These are phyloP conservation scores for Phialemonium atrogriseum DNA, from an alignment of 2,329 filamentous ascomycete species.

Conservation along the genomic window DNA sequence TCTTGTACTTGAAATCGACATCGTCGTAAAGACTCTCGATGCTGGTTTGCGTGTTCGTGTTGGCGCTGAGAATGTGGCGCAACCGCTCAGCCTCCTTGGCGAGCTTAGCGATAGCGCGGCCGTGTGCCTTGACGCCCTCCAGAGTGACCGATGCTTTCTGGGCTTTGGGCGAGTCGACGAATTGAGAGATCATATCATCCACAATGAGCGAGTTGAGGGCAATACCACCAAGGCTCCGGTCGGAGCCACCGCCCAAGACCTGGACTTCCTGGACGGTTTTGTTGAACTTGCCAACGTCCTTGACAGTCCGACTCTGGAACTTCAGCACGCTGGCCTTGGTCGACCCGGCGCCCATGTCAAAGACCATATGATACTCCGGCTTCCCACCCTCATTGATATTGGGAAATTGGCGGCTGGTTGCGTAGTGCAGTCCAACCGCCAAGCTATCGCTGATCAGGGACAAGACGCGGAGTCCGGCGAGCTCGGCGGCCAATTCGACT, in stretches of 20 bases:
- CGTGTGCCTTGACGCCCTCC: conserved; percentile 62
- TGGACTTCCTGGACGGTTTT: conserved; percentile 96
- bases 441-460: conserved; percentile 81
- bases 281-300: conserved; percentile 88
- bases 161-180: conserved; percentile 61
- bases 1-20: conserved; percentile 86
- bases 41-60: conserved; percentile 68
- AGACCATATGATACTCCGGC: conserved; percentile 87
- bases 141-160: conserved; percentile 55
- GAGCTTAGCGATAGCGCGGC: conserved; percentile 81
- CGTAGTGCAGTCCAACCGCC: conserved; percentile 92
- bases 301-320: conserved; percentile 83
- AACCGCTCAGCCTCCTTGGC: conserved; percentile 84
- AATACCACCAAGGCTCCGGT: conserved; percentile 83
- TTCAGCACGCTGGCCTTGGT: conserved; percentile 82
- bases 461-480: conserved; percentile 82
- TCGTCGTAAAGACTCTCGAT: conserved; percentile 91
- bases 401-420: conserved; percentile 82
- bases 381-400: conserved; percentile 73
- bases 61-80: conserved; percentile 87
- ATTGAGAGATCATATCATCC: conserved; percentile 77
- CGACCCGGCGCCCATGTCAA: conserved; percentile 96
- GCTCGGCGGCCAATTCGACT: conserved; percentile 71
- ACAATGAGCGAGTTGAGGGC: conserved; percentile 80
- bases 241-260: conserved; percentile 80